phyloP scores from a whole-genome alignment of 345 rosid genomes.

The Arabidopsis suecica region DNA sequence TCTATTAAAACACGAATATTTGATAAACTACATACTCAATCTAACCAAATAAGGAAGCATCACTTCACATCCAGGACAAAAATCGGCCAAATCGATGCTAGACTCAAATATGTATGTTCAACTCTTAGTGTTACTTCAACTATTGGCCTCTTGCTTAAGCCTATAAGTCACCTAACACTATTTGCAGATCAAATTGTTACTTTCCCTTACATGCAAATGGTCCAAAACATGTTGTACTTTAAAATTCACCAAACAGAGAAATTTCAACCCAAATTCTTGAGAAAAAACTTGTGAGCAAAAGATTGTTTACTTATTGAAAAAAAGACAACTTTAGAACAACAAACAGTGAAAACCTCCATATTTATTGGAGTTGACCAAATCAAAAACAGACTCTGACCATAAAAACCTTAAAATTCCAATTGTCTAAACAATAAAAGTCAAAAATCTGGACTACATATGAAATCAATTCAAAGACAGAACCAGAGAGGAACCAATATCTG shows the following conservation, averaged over 20 bases:
- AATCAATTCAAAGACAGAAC: neutral
- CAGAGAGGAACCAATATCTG: no score
- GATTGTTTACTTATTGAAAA: slow-evolving; percentile 1
- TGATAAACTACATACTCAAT: neutral
- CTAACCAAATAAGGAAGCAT: neutral
- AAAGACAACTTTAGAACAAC: neutral
- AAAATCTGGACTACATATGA: neutral
- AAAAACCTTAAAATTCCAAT: neutral
- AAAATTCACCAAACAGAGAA: slow-evolving; percentile 27
- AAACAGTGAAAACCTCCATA: neutral
- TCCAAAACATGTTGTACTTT: slow-evolving; percentile 26
- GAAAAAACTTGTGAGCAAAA: neutral
- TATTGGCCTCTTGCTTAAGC: neutral
- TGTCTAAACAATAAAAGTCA: slow-evolving; percentile 1
- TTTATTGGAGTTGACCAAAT: neutral
- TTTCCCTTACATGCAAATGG: slow-evolving; percentile 22
- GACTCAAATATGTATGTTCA: neutral
- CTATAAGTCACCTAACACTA: neutral
- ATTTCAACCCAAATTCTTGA: neutral
- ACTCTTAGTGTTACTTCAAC: neutral
- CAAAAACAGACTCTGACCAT: slow-evolving; percentile 3
- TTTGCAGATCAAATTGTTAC: neutral
- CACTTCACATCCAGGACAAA: neutral
- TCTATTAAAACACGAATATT: neutral
- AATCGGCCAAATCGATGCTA: neutral